Evolutionary conservation across 345 rosid genomes (phyloP), one percentile per base, ranked within the genome.

Genomic region (Acer saccharum): DNA sequence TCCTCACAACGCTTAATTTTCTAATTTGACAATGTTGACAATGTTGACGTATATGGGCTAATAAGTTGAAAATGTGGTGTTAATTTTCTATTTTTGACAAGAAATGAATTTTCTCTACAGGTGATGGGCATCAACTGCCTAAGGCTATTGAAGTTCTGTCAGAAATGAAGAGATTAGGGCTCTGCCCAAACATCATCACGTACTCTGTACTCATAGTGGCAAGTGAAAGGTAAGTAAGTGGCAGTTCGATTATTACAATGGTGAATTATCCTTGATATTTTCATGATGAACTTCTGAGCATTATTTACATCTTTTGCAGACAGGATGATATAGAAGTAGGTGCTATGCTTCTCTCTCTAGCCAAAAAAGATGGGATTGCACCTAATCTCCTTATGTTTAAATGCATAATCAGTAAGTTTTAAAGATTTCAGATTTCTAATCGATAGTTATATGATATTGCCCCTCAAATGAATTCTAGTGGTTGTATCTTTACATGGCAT

Each of bases 141-240:
- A 89, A 81, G 89, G 95, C 98, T 73, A 84, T 92, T 83, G 90
- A 92, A 79, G 81, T 87, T 80, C 86, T 95, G n/a, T 83, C 87
- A 57, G 98, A 95, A 79, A 93, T 95, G 87, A 88, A 87, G 82
- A 77, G 81, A 25, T 78, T 87, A 65, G 88, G 89, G 27, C 76
- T 95, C 83, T 58, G 76, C 70, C 94, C 96, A 80, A 90, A 93
- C 80, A 85, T 82, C 77, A 80, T 95, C 68, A 93, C 99, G 61
- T 95, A 95, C 86, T 92, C 98, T 3, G 81, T 91, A 78, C 96
- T 95, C 80, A 72, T 88, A 77, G 93, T 89, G 80, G 97, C 94
- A 77, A 88, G 98, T 82, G 96, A 95, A 78, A 92, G 83, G 99
- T 93, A 85, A 71, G 85, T 74, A 85, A 69, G 85, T 74, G 48